phyloP scores from a whole-genome alignment of 108 stramenopile genomes.

The Cylindrotheca fusiformis region DNA sequence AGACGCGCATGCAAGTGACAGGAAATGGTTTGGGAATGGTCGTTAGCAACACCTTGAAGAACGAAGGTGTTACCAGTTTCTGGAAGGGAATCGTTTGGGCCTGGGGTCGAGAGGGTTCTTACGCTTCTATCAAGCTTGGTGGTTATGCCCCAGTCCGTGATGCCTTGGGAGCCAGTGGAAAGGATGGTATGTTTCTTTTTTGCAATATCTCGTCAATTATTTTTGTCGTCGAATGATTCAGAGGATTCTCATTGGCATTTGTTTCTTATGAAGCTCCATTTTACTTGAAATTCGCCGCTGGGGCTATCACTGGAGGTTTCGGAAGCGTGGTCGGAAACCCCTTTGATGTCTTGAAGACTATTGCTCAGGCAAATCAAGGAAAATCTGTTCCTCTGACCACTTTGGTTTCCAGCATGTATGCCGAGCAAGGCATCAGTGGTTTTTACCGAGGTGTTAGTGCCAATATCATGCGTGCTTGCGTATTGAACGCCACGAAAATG shows the following conservation, averaged over 20 bases:
- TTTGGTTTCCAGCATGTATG: slow-evolving; percentile 67
- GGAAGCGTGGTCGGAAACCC: slow-evolving; percentile 82
- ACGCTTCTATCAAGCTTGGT: slow-evolving; percentile 80
- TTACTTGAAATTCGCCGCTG: slow-evolving; percentile 75
- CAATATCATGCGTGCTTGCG: slow-evolving; percentile 85
- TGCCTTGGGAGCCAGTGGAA: slow-evolving; percentile 35
- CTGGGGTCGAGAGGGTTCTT: slow-evolving; percentile 73
- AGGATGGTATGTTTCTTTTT: slow-evolving; percentile 37
- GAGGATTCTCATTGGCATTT: too few relatives aligned
- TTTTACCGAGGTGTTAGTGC: slow-evolving; percentile 90
- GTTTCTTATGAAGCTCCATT: slow-evolving; percentile 44
- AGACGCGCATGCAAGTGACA: slow-evolving; percentile 83
- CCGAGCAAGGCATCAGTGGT: slow-evolving; percentile 83
- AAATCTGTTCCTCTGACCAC: slow-evolving; percentile 44
- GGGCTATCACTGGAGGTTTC: slow-evolving; percentile 72
- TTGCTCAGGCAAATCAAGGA: slow-evolving; percentile 85
- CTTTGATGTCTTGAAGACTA: slow-evolving; percentile 87
- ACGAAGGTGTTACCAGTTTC: slow-evolving; percentile 68
- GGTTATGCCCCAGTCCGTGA: slow-evolving; percentile 52
- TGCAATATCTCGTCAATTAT: slow-evolving; percentile 5
- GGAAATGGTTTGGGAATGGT: slow-evolving; percentile 46
- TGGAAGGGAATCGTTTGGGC: slow-evolving; percentile 84
- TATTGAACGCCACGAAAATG: slow-evolving; percentile 94
- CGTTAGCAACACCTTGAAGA: slow-evolving; percentile 30
- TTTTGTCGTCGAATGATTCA: too few relatives aligned